Conservation (phyloP, 2,329 filamentous ascomycete species). For the Ceratocystis albifundus region DNA sequence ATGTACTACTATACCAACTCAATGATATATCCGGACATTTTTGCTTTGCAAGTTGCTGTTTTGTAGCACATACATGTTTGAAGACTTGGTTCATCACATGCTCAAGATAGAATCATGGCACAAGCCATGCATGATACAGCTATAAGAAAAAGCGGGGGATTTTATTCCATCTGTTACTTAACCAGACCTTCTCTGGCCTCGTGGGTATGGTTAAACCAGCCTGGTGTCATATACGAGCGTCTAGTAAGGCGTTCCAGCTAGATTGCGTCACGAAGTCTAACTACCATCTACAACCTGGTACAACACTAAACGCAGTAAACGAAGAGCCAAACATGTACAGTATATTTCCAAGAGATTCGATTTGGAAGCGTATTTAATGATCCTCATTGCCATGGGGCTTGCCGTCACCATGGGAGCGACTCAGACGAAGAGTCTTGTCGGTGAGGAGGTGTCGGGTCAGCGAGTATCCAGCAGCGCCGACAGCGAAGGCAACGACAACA, state of each 20-base stretch:
- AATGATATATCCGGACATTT: background rate
- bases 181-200: background rate
- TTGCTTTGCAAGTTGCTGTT: background rate
- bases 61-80: background rate
- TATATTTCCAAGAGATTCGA: constrained; percentile 26
- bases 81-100: background rate
- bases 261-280: background rate
- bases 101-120: background rate
- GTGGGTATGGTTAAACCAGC: background rate
- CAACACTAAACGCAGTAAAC: constrained; percentile 5
- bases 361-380: constrained; percentile 28
- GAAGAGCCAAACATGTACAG: constrained; percentile 7
- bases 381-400: constrained; percentile 29
- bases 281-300: background rate
- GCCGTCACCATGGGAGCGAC: constrained; percentile 42
- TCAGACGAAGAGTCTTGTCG: constrained; percentile 87
- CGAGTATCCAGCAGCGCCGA: constrained; percentile 74
- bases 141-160: constrained; percentile 16
- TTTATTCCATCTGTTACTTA: constrained; percentile 9
- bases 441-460: constrained; percentile 67
- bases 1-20: constrained; percentile 13
- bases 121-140: background rate
- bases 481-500: constrained; percentile 74
- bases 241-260: background rate
- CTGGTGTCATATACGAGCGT: background rate